A percentile compares a stretch with the other conserved stretches of the same genome.
These are phyloP conservation scores for Pythium sukuiense DNA, from an alignment of 352 stramenopile species.

Conservation along the genomic window DNA sequence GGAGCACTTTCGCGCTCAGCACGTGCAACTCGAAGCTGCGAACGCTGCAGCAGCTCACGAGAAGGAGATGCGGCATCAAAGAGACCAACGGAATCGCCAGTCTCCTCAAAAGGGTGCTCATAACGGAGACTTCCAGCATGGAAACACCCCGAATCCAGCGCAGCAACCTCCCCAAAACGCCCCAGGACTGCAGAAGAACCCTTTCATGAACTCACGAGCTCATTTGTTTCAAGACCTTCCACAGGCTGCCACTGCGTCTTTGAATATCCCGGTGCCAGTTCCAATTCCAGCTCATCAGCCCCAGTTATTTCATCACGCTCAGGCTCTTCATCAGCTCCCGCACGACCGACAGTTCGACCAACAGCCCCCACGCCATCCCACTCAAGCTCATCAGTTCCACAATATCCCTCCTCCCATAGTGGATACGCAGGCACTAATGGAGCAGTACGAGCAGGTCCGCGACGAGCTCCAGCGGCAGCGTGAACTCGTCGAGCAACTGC, in stretches of 20 bases:
- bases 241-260: slow-evolving; percentile 3
- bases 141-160: slow-evolving; percentile 20
- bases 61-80: slow-evolving; percentile 31
- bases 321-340: too few species aligned
- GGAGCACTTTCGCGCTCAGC: slow-evolving; percentile 40
- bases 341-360: too few species aligned
- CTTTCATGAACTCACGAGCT: slow-evolving; percentile 52
- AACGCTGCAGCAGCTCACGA: slow-evolving; percentile 35
- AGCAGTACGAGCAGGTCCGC: slow-evolving; percentile 58
- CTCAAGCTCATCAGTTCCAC: background rate
- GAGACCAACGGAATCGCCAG: slow-evolving; percentile 31
- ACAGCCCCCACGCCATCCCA: too few species aligned
- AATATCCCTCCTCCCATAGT: slow-evolving; percentile 1
- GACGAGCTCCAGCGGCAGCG: slow-evolving; percentile 49
- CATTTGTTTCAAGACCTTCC: slow-evolving; percentile 52
- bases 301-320: background rate
- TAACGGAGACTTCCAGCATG: background rate
- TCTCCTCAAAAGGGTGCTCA: background rate
- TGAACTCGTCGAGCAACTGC: slow-evolving; percentile 57
- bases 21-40: slow-evolving; percentile 30
- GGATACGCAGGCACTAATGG: slow-evolving; percentile 30
- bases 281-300: background rate
- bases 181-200: slow-evolving; percentile 29
- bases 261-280: background rate
- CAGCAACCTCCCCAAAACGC: slow-evolving; percentile 11